phyloP scores from a whole-genome alignment of 139 green algal species.

The Dunaliella primolecta region DNA sequence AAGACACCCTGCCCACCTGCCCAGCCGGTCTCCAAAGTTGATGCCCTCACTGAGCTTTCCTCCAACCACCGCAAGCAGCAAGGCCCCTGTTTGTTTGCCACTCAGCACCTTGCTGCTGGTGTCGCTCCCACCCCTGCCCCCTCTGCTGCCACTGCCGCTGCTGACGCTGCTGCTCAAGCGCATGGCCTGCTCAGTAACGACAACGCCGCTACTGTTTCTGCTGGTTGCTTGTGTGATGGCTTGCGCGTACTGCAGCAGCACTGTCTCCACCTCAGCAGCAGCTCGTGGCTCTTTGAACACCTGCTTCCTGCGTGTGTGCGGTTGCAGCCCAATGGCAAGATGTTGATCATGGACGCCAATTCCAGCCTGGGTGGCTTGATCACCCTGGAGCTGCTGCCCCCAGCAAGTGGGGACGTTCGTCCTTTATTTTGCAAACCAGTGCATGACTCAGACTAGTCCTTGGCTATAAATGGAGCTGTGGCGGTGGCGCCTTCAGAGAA shows the following conservation, averaged over 20 bases:
- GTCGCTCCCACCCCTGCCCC: constrained; percentile 60
- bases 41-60: constrained; percentile 96
- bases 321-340: too few relatives aligned
- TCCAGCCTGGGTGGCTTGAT: too few relatives aligned
- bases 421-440: too few relatives aligned
- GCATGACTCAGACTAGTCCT: too few relatives aligned
- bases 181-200: too few relatives aligned
- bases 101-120: neutral
- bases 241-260: constrained; percentile 60
- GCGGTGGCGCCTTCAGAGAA: too few relatives aligned
- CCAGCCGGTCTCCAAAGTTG: constrained; percentile 97
- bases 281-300: constrained; percentile 68
- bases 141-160: constrained; percentile 8
- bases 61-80: constrained; percentile 93
- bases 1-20: constrained; percentile 69
- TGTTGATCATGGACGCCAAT: too few relatives aligned
- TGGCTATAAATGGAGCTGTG: too few relatives aligned
- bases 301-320: constrained; percentile 35
- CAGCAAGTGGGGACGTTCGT: too few relatives aligned
- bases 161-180: neutral
- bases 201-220: neutral
- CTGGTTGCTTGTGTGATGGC: constrained; percentile 9
- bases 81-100: constrained; percentile 64
- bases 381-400: too few relatives aligned
- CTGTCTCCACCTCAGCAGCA: constrained; percentile 60